phyloP scores from a whole-genome alignment of 306 rosid genomes.

The Corylus heterophylla region DNA sequence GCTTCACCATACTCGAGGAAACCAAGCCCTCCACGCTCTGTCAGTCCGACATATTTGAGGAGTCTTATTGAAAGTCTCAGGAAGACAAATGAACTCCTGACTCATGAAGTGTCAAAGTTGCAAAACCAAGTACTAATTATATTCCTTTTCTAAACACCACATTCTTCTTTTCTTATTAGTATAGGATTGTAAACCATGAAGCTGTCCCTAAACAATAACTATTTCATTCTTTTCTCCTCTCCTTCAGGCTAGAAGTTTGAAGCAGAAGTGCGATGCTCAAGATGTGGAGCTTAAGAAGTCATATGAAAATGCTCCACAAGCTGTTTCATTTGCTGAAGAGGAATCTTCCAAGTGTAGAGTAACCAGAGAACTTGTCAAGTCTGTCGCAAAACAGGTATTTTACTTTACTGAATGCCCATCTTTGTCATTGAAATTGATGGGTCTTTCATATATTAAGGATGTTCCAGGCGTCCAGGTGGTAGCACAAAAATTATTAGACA shows the following conservation, averaged over 20 bases:
- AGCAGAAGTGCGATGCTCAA: slow-evolving; percentile 60
- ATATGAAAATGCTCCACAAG: slow-evolving; percentile 46
- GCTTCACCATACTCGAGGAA: slow-evolving; percentile 63
- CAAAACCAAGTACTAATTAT: slow-evolving; percentile 57
- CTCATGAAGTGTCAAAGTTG: slow-evolving; percentile 67
- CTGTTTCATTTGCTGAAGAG: slow-evolving; percentile 48
- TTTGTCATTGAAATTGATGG: too few species aligned
- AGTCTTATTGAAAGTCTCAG: slow-evolving; percentile 76
- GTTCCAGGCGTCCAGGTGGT: not conserved
- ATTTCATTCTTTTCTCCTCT: slow-evolving; percentile 28
- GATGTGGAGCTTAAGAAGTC: slow-evolving; percentile 58
- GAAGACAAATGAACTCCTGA: slow-evolving; percentile 65
- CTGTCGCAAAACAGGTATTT: slow-evolving; percentile 70
- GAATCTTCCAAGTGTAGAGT: slow-evolving; percentile 58
- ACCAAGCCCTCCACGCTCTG: slow-evolving; percentile 81
- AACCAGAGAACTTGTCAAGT: slow-evolving; percentile 53
- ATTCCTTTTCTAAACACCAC: slow-evolving; percentile 16
- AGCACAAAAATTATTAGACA: not conserved
- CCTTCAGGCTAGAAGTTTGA: slow-evolving; percentile 57
- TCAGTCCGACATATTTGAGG: slow-evolving; percentile 73
- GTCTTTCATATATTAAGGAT: not conserved
- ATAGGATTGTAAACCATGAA: slow-evolving; percentile 1
- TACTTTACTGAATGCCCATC: not conserved
- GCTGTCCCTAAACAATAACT: not conserved
- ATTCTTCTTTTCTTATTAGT: slow-evolving; percentile 13